phyloP scores from a whole-genome alignment of 2,329 filamentous ascomycete species.

The Neonectria hederae region DNA sequence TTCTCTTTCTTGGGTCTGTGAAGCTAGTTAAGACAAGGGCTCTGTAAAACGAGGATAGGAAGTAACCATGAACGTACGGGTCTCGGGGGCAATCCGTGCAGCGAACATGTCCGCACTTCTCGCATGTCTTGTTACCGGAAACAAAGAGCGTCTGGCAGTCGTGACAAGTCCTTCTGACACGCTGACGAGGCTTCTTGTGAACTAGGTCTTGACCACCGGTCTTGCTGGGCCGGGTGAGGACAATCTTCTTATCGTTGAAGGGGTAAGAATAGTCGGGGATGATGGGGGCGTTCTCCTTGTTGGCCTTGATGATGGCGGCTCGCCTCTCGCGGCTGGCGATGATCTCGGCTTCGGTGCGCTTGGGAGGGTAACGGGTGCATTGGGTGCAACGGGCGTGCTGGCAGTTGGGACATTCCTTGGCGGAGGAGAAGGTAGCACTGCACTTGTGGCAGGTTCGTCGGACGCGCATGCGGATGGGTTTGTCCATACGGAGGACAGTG shows the following conservation, averaged over 20 bases:
- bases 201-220: constrained; percentile 76
- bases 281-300: constrained; percentile 65
- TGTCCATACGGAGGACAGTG: constrained; percentile 72
- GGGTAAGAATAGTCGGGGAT: constrained; percentile 60
- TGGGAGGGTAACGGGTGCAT: constrained; percentile 78
- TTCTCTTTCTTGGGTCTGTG: constrained; percentile 71
- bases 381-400: constrained; percentile 83
- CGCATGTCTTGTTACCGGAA: constrained; percentile 69
- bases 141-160: constrained; percentile 73
- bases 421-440: constrained; percentile 75
- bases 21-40: constrained; percentile 21
- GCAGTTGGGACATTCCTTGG: constrained; percentile 80
- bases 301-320: constrained; percentile 61
- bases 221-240: constrained; percentile 71
- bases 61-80: constrained; percentile 66
- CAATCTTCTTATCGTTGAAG: constrained; percentile 56
- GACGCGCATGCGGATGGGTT: constrained; percentile 80
- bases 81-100: constrained; percentile 85
- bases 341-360: constrained; percentile 66
- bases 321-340: constrained; percentile 62
- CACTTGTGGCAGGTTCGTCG: constrained; percentile 86
- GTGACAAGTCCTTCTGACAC: constrained; percentile 80
- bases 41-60: background rate
- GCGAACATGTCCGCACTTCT: constrained; percentile 74
- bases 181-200: constrained; percentile 75